Base-by-base conservation (phyloP, 208 protist genomes). In the Crithidia mellificae region DNA sequence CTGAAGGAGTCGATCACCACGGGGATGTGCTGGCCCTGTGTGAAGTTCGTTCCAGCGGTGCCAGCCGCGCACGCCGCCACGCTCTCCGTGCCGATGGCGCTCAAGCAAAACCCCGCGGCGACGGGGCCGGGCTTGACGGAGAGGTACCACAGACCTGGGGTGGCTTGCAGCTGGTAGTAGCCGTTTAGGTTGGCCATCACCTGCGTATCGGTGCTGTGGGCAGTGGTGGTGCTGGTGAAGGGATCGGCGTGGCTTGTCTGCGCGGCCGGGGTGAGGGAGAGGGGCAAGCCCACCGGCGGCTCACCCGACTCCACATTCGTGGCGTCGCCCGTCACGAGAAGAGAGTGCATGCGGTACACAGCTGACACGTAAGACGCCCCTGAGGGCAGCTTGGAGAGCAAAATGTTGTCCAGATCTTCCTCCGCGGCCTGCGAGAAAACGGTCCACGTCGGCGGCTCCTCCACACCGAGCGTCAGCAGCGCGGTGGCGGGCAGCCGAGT, bases 81-180 rank as follows among this genome's bases (percentile, higher is more conserved):
- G 20, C 20, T 14, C 12, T 66, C n/a, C 9, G 54, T 44, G 39
- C 78, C 69, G n/a, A 86, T 43, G 3, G 67, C 32, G 11, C 66
- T 73, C 56, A 96, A 85, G 67, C 77, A 87, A 54, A 92, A 90
- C 29, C 73, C 73, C 15, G 51, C 53, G 17, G 88, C 82, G 52
- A 85, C 68, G 11, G 74, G 74, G 17, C 87, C 92, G 5, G 81
- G 67, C 53, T 88, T 75, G 39, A 98, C 51, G 5, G 63, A 72
- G 8, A 99, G 67, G 50, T 74, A 67, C 85, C 87, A 98, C 29
- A 96, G 49, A 41, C 96, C 97, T 11, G 97, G 97, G 17, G 74
- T 65, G 1, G 89, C 88, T 62, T 98, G 91, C 8, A 99, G 85
- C 85, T 99, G 98, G 72, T 98, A 99, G 77, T 99, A 99, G 41